Conservation (phyloP, 495 filamentous ascomycete genomes). For the Tetracladium setigerum region DNA sequence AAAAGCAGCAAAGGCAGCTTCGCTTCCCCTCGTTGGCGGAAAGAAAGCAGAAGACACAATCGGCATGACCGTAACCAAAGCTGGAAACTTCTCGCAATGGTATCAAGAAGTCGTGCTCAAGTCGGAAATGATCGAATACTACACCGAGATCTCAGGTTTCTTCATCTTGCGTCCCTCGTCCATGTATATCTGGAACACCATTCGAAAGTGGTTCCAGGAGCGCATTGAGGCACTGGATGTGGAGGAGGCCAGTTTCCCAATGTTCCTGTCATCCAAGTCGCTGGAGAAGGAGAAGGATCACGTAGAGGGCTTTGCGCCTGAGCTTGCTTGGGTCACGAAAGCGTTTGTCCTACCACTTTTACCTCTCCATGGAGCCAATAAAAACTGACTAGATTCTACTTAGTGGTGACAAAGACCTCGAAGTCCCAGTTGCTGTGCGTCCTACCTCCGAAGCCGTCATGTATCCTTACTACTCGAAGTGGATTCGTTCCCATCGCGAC, state of each 20-base stretch:
- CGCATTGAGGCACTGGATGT: conserved; percentile 85
- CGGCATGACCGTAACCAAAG: conserved; percentile 77
- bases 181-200: conserved; percentile 88
- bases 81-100: conserved; percentile 85
- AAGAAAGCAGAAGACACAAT: conserved; percentile 59
- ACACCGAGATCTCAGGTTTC: conserved; percentile 82
- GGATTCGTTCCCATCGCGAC: conserved; percentile 91
- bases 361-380: not conserved
- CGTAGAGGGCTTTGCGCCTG: conserved; percentile 93
- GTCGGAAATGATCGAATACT: conserved; percentile 90
- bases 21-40: conserved; percentile 36
- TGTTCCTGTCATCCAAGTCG: conserved; percentile 87
- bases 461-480: conserved; percentile 94
- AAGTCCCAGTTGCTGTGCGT: conserved; percentile 91
- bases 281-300: conserved; percentile 94
- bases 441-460: conserved; percentile 90
- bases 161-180: conserved; percentile 86
- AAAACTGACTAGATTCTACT: conserved; percentile 7
- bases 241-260: conserved; percentile 89
- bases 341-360: conserved; percentile 50
- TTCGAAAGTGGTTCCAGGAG: conserved; percentile 81
- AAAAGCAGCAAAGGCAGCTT: conserved; percentile 49
- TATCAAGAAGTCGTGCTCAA: conserved; percentile 95
- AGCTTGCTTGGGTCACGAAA: conserved; percentile 97
- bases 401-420: conserved; percentile 80